These are phyloP conservation scores for Aspergillus terreus DNA, from an alignment of 2,329 filamentous ascomycete species.

Conservation along the genomic window DNA sequence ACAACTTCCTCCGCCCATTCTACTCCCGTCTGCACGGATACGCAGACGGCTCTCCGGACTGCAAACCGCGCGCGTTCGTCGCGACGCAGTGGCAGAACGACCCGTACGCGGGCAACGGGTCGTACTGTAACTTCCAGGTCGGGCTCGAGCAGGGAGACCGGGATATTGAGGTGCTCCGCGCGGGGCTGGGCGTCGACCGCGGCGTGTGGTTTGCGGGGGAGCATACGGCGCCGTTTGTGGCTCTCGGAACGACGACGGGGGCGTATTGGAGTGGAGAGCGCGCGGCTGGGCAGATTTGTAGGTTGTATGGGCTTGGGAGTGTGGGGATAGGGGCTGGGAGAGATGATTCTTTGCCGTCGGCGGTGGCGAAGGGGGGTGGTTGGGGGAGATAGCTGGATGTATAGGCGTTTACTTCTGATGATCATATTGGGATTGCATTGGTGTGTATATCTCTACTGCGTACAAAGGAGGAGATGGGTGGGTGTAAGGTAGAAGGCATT, in stretches of 20 bases:
- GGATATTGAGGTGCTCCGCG: slow-evolving; percentile 62
- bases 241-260: slow-evolving; percentile 81
- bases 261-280: slow-evolving; percentile 89
- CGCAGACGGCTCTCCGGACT: slow-evolving; percentile 49
- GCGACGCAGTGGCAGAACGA: slow-evolving; percentile 77
- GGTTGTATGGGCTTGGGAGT: slow-evolving; percentile 21
- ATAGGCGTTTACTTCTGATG: too few relatives aligned
- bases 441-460: too few relatives aligned
- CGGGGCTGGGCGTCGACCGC: slow-evolving; percentile 49
- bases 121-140: slow-evolving; percentile 80
- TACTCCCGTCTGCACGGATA: slow-evolving; percentile 72
- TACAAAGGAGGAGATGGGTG: too few relatives aligned
- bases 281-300: slow-evolving; percentile 58
- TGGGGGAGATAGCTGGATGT: too few relatives aligned
- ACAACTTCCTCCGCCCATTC: slow-evolving; percentile 72
- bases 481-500: too few relatives aligned
- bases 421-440: too few relatives aligned
- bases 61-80: slow-evolving; percentile 60
- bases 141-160: slow-evolving; percentile 66
- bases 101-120: slow-evolving; percentile 74
- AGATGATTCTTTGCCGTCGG: slow-evolving; percentile 34
- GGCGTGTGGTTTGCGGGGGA: slow-evolving; percentile 85
- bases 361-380: not conserved
- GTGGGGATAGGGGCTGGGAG: slow-evolving; percentile 18
- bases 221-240: slow-evolving; percentile 86